These are phyloP conservation scores for Zygoascus hellenicus DNA, from an alignment of 1,139 yeast genomes.

Conservation along the genomic window DNA sequence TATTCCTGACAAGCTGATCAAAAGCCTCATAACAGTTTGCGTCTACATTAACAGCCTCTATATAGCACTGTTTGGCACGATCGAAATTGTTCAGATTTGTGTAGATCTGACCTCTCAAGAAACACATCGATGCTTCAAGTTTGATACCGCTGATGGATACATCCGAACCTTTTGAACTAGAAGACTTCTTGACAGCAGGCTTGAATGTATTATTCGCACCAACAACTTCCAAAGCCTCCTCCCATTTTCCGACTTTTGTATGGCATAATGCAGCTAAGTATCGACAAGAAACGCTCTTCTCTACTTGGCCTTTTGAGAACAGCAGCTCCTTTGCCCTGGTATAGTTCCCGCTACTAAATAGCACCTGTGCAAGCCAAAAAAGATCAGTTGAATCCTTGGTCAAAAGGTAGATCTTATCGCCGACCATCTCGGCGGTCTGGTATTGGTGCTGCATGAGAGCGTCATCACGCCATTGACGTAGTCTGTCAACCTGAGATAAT, in stretches of 20 bases:
- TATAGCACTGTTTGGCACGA: constrained; percentile 79
- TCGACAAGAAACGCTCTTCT: constrained; percentile 63
- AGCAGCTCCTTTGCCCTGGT: constrained; percentile 58
- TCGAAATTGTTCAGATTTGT: constrained; percentile 82
- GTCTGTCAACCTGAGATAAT: constrained; percentile 73
- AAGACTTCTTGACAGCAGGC: not conserved
- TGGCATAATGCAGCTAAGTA: constrained; percentile 77
- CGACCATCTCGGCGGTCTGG: constrained; percentile 83
- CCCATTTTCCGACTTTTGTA: constrained; percentile 71
- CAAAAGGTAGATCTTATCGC: constrained; percentile 79
- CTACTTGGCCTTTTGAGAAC: constrained; percentile 17
- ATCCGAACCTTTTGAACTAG: not conserved
- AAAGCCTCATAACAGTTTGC: constrained; percentile 93
- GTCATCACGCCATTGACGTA: constrained; percentile 90
- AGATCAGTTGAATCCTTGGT: constrained; percentile 88
- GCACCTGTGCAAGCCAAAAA: constrained; percentile 92
- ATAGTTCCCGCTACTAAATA: constrained; percentile 67
- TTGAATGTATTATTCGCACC: constrained; percentile 79
- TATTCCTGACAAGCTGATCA: constrained; percentile 66
- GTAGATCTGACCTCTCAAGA: constrained; percentile 75
- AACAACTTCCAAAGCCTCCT: constrained; percentile 80
- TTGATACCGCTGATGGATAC: constrained; percentile 63
- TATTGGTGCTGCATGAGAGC: constrained; percentile 91
- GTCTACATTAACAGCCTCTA: constrained; percentile 82
- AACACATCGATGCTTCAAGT: constrained; percentile 83